Evolutionary conservation across 2,329 filamentous ascomycete genomes (phyloP), one percentile per base, ranked within the genome.

Genomic region (Aspergillus spinulosporus): DNA sequence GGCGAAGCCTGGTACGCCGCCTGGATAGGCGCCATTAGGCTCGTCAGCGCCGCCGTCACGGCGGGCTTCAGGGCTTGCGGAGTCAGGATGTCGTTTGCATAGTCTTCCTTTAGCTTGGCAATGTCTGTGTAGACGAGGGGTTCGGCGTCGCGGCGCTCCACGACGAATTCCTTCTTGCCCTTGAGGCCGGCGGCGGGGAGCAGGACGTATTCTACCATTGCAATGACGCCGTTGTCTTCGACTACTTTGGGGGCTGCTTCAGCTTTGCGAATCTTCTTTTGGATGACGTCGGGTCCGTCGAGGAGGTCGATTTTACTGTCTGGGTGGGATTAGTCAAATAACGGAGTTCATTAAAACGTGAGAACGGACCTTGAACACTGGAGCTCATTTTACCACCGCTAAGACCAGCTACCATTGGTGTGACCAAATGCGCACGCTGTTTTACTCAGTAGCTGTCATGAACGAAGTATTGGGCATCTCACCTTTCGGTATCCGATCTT

Each of bases 61-160:
- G 90, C 91, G n/a, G 87, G 83, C 79, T 99, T 97, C 51, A 97
- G 80, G 9, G 89, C 77, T 78, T 97, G 92, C 0, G 94, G 94
- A 1, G 89, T 91, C 59, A 96, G 82, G 61, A 89, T 81, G 69
- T 97, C 93, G 51, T 84, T 86, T 55, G 74, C 72, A 77, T 95
- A 97, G 73, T 97, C 93, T 12, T 87, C 84, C 61, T 90, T 85
- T 70, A 97, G 80, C 66, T 89, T 78, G 56, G 84, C 78, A 58
- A 95, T 90, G 56, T 84, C 77, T n/a, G 80, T 84, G 81, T 97
- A 97, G 59, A 92, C 81, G 34, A 96, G 77, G 1, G 90, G 85
- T 68, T 94, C 90, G 29, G 55, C 32, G 77, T 82, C 62, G 57
- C 89, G 89, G 36, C 71, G 79, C 78, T 68, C 80, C 5, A 96